These are phyloP conservation scores for Fomitopsis serialis DNA, from an alignment of 768 basidiomycete genomes.

Conservation along the genomic window DNA sequence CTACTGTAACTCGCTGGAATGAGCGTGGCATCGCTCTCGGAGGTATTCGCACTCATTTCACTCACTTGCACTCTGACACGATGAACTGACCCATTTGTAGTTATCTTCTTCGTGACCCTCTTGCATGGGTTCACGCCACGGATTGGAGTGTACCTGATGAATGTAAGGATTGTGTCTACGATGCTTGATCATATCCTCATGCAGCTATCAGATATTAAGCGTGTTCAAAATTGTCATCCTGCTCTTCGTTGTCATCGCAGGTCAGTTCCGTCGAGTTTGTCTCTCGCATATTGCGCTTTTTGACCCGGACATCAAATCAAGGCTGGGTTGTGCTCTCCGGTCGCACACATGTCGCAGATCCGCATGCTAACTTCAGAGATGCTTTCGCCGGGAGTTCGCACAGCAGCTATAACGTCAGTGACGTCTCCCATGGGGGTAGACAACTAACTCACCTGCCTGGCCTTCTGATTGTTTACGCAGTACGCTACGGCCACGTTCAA, in stretches of 20 bases:
- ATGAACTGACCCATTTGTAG: slow-evolving; percentile 30
- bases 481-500: slow-evolving; percentile 60
- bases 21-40: slow-evolving; percentile 56
- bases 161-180: slow-evolving; percentile 27
- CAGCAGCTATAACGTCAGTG: slow-evolving; percentile 41
- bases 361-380: slow-evolving; percentile 51
- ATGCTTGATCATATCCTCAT: too few relatives aligned
- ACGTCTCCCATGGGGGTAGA: not conserved
- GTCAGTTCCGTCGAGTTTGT: slow-evolving; percentile 12
- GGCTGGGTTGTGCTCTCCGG: slow-evolving; percentile 61
- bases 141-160: slow-evolving; percentile 48
- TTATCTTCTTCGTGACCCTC: slow-evolving; percentile 43
- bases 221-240: slow-evolving; percentile 19
- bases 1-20: slow-evolving; percentile 35
- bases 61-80: too few relatives aligned
- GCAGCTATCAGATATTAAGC: slow-evolving; percentile 33
- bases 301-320: slow-evolving; percentile 12
- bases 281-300: too few relatives aligned
- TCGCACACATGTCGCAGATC: slow-evolving; percentile 48
- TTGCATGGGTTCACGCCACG: slow-evolving; percentile 49
- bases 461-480: slow-evolving; percentile 27
- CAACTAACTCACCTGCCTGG: too few relatives aligned
- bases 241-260: slow-evolving; percentile 29
- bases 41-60: slow-evolving; percentile 27
- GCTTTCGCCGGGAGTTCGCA: slow-evolving; percentile 51